These are phyloP conservation scores for Dryadomyces sulphureus DNA, from an alignment of 2,329 filamentous ascomycete species.

Conservation along the genomic window DNA sequence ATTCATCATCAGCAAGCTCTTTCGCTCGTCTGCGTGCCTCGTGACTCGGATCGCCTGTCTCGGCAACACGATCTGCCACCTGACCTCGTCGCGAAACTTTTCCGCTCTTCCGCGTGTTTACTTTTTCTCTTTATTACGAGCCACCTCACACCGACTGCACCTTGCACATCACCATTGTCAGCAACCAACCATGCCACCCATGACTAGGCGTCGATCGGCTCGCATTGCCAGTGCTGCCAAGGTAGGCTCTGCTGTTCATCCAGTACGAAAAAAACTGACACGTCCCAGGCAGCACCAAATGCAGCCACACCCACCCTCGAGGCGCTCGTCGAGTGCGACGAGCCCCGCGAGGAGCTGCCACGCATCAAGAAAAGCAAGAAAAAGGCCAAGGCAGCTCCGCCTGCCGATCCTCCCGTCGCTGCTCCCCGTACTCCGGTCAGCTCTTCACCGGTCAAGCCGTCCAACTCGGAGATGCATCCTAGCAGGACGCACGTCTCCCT, in stretches of 20 bases:
- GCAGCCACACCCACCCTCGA: background rate
- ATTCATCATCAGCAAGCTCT: background rate
- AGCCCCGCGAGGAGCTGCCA: background rate
- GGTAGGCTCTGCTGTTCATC: constrained; percentile 15
- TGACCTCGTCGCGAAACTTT: constrained; percentile 1
- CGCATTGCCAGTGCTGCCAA: constrained; percentile 25
- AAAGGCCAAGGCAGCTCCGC: constrained; percentile 8
- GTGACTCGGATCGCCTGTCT: background rate
- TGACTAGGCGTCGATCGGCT: constrained; percentile 24
- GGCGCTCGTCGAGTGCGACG: background rate
- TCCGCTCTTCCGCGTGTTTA: background rate
- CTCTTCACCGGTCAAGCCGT: constrained; percentile 51
- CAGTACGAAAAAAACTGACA: too few relatives aligned
- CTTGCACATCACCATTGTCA: background rate
- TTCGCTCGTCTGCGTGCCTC: background rate
- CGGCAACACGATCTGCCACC: background rate
- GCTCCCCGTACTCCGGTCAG: constrained; percentile 43
- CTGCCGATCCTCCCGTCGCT: constrained; percentile 20
- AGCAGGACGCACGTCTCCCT: constrained; percentile 65
- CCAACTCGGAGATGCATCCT: constrained; percentile 79
- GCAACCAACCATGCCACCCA: constrained; percentile 8
- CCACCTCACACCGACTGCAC: background rate
- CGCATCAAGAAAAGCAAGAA: background rate
- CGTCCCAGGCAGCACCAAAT: background rate
- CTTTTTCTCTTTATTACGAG: background rate